Evolutionary conservation across 1,139 yeast species (phyloP), one percentile per base, ranked within the genome.

Genomic region (Kodamaea fungicola): DNA sequence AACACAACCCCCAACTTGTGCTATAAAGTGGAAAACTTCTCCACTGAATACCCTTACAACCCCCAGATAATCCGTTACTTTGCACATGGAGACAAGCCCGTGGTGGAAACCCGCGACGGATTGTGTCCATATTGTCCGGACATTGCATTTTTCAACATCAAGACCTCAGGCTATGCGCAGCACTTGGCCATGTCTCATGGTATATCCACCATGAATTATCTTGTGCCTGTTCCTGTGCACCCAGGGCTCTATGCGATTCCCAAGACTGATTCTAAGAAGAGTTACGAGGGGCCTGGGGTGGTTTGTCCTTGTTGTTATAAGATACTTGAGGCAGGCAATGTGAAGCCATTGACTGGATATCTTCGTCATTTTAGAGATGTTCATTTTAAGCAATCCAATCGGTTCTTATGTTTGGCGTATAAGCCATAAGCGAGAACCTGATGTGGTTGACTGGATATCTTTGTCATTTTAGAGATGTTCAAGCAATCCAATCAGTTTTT

Each of bases 101-200:
- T 51, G 26, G 50, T 54, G 34, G 44, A 46, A 25, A 59, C 66
- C 2, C 50, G 67, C 34, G 41, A 52, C 37, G 71, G 64, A 1
- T 44, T 64, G 25, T 64, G 71, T 46, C 58, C 67, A 4, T 64
- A 53, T 37, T 64, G 71, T 44, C 47, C 50, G 7, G 49, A 52
- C 2, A 23, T 57, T 9, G 38, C 36, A 25, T 64, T 64, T 43
- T 51, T 46, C 38, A 55, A 59, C 30, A 48, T 62, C 34, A 63
- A 61, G 42, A 59, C 57, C 24, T 59, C 66, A 3, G 53, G 58
- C 19, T 64, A 64, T 39, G 57, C 64, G 1, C 67, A 61, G 36
- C 70, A 64, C 40, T 46, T 64, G 40, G 59, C 64, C 52, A 51
- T 33, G 49, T n/a, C 51, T 30, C 70, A 64, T 43, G 70, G 70